Base-by-base conservation (phyloP, 2,329 filamentous ascomycete species). In the Rutstroemia sp. region DNA sequence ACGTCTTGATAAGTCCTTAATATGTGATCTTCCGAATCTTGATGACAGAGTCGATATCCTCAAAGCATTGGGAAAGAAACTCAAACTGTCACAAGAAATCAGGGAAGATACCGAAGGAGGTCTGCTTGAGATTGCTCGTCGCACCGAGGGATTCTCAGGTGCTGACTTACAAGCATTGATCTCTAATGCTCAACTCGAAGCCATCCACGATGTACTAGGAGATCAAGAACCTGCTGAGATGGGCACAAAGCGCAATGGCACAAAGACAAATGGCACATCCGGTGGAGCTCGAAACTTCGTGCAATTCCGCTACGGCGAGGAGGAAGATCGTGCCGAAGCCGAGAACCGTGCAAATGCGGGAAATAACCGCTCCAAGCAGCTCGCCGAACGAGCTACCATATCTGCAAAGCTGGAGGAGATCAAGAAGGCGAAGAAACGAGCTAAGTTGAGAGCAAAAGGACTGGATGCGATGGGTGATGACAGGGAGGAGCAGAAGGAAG, bases 131-230 rank as follows among this genome's bases (percentile, higher is more conserved):
- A 82, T 99, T 23, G 92, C 91, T 0, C 76, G 76, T 16, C 78
- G 83, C 16, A 97, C 92, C 0, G 87, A 94, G 58, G 94, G 94
- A 9, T 96, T 95, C 70, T 94, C 89, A 0, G 94, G 94, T 12
- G 94, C 94, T 1, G 94, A 99, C 73, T 76, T 99, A 3, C 94
- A 99, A 71, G 94, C 92, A 0, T 80, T 99, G 6, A 85, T 97
- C 45, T 96, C 95, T 66, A 99, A 99, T 64, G 92, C 94, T 0
- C 94, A 99, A 70, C 80, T 99, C 5, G 92, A 97, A 73, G 94
- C 94, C 27, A 96, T 99, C 61, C 94, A 99, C 69, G 92, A 96
- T 63, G 84, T 95, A 2, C 80, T 99, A 0, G 86, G 83, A 54
- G 82, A 86, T 65, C 76, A 83, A 30, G 75, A 80, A 37, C 65